Evolutionary conservation across 2,329 filamentous ascomycete genomes (phyloP).

Genomic region (Diaporthe nobilis): DNA sequence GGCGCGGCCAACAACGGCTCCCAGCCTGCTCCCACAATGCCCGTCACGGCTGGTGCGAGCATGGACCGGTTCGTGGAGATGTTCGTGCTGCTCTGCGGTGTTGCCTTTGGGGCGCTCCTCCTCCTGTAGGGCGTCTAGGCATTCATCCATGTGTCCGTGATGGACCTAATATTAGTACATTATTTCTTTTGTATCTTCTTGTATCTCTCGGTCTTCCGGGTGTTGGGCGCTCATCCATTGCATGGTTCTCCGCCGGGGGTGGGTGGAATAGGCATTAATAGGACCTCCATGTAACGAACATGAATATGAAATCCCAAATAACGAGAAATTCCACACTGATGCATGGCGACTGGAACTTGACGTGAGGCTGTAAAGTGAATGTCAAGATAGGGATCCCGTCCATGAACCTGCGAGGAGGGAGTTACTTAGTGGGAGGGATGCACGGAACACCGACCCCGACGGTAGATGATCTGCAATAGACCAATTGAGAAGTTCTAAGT

Average conservation of each 20-base stretch:
- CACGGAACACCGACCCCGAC: not conserved
- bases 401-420: no score
- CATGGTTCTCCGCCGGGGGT: not conserved
- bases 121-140: conserved; percentile 15
- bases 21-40: not conserved
- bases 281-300: conserved; percentile 1
- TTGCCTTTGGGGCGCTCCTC: conserved; percentile 29
- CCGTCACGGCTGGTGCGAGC: conserved; percentile 33
- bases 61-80: conserved; percentile 24
- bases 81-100: conserved; percentile 19
- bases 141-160: not conserved
- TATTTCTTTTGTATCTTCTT: not conserved
- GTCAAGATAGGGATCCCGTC: not conserved
- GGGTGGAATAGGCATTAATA: conserved; percentile 1
- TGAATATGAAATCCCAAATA: not conserved
- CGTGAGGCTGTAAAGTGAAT: not conserved
- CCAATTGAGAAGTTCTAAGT: not conserved
- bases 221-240: conserved; percentile 19
- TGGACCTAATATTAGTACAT: conserved; percentile 12
- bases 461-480: conserved; percentile 6
- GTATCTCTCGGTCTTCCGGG: not conserved
- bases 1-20: conserved; percentile 17
- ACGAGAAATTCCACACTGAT: not conserved
- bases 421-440: not conserved
- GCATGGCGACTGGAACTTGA: not conserved